Percentiles rank a stretch among this genome's conserved stretches.
phyloP scores from a whole-genome alignment of 179 eudicot species.

The Gypsophila paniculata region DNA sequence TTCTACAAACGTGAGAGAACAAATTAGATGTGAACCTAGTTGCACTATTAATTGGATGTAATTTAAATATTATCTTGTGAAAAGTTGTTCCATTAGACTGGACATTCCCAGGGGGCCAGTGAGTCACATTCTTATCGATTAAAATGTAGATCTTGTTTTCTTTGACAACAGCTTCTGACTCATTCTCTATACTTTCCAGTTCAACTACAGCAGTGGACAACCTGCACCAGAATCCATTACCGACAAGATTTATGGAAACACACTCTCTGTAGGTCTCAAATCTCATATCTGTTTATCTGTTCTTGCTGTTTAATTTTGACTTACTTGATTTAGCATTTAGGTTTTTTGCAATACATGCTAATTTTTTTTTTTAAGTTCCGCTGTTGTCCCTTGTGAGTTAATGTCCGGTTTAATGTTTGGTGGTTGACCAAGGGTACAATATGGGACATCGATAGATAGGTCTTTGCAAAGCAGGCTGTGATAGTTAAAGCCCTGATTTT shows the following conservation, averaged over 20 bases:
- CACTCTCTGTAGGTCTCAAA: slow-evolving; percentile 71
- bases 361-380: background rate
- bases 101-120: no score
- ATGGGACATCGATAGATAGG: slow-evolving; percentile 3
- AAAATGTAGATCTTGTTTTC: no score
- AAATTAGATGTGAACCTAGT: no score
- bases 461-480: background rate
- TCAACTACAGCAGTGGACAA: slow-evolving; percentile 98
- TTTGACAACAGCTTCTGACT: slow-evolving; percentile 9
- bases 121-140: no score
- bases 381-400: background rate
- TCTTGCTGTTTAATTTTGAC: slow-evolving; percentile 3
- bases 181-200: slow-evolving; percentile 42
- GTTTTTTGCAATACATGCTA: background rate
- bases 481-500: background rate
- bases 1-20: no score
- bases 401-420: background rate
- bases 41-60: no score
- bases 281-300: background rate
- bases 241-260: slow-evolving; percentile 96
- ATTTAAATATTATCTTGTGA: no score
- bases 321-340: background rate
- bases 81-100: no score
- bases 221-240: slow-evolving; percentile 99
- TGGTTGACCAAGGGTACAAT: slow-evolving; percentile 3